Evolutionary conservation across 352 stramenopile species (phyloP), one percentile per base, ranked within the genome.

Genomic region (Globisporangium recalcitrans): DNA sequence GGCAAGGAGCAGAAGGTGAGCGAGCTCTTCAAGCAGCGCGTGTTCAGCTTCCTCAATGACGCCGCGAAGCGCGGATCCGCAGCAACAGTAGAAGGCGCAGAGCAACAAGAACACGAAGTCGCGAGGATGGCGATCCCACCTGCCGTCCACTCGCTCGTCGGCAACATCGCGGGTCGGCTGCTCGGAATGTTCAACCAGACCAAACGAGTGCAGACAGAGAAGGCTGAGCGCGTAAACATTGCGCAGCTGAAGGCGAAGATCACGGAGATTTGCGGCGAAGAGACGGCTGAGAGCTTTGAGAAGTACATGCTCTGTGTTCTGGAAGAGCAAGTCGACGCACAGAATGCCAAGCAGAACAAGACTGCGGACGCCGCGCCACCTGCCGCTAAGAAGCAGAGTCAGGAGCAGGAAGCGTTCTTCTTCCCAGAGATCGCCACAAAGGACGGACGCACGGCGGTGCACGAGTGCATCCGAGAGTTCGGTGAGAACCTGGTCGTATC

Each of bases 341-440:
- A 80, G 48, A 24, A 8, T 4, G n/a, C 51, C n/a, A 57, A 57
- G 31, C 27, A 57, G 60, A 75, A 36, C 32, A 19, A 36, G 27
- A 29, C 14, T 21, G 11, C 36, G n/a, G 44, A 36, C 29, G n/a
- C 21, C 16, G 21, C 8, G 4, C 14, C 19, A 21, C 46, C 11
- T 22, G 27, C 14, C 38, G 21, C 27, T 5, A 21, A 31, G 1
- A 63, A 56, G 44, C 44, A 24, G 4, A 32, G 3, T 6, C 31
- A 46, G 22, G n/a, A 26, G 29, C 19, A 27, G 2, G 27, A 27
- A 3, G 61, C 61, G 29, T 93, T 92, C 67, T 87, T 85, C 60
- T 89, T 93, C 49, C 80, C 82, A 0, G 70, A 78, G 19, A 78
- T 97, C 55, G 62, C 79, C 0, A 74, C 90, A 52, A 98, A 98